Evolutionary conservation across 345 rosid species (phyloP), one percentile per base, ranked within the genome.

Genomic region (Citrus glauca): DNA sequence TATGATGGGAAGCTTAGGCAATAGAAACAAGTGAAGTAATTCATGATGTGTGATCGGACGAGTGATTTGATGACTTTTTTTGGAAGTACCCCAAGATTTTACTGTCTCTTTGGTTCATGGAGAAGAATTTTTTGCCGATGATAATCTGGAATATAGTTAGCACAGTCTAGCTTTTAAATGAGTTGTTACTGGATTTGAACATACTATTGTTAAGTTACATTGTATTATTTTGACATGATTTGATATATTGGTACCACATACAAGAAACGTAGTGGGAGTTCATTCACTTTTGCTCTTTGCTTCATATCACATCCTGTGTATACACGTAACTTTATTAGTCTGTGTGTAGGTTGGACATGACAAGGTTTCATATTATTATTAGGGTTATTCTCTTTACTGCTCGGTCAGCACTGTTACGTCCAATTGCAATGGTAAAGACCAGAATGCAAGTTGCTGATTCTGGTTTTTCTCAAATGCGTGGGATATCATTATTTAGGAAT

Each of bases 341-440:
- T 56, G 37, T 33, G 5, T 71, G 59, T 60, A 89, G 91, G 84
- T 59, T 88, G 83, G 91, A 91, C 88, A 89, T 87, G 87, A 85
- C 86, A 14, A 85, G 85, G 81, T 91, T 90, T 75, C 92, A 88
- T 74, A 55, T 84, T 1, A 55, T 85, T 1, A 85, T 85, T 14
- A 91, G 93, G 60, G 91, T 93, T 33, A 35, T 85, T 25, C 90
- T 91, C 55, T 87, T 91, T 60, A 88, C 93, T 4, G 89, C 82
- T 22, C 93, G 87, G 80, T 86, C 84, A 71, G 88, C 83, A 3
- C 60, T 87, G 32, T 85, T 89, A n/a, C 91, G 90, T 83, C 92
- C 91, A 9, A 89, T 88, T 0, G 79, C 83, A 22, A 90, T 90
- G 14, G 93, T 90, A 38, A 91, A 89, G 84, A 91, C 92, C 0